These are phyloP conservation scores for Phytophthora brassicae DNA, from an alignment of 352 stramenopile species.

Conservation along the genomic window DNA sequence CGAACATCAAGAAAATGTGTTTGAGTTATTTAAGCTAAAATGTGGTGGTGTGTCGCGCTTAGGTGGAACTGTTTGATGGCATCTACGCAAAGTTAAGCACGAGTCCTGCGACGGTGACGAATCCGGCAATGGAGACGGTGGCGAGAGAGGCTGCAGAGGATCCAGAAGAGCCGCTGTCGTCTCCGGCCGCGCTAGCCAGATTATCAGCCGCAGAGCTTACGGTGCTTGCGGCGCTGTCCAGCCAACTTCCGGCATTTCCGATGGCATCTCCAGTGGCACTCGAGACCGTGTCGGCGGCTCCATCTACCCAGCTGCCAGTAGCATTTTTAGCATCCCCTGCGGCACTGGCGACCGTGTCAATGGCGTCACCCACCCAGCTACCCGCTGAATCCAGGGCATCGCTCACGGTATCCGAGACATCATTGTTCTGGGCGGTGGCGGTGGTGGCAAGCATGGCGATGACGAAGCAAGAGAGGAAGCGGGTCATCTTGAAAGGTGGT, in stretches of 20 bases:
- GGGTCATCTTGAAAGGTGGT: conserved; percentile 19
- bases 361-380: conserved; percentile 19
- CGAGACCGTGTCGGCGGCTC: conserved; percentile 13
- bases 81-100: conserved; percentile 26
- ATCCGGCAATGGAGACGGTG: conserved; percentile 13
- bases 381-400: conserved; percentile 16
- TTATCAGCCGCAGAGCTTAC: conserved; percentile 18
- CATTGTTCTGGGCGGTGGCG: conserved; percentile 1
- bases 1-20: too few relatives aligned
- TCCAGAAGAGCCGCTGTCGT: conserved; percentile 7
- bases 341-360: conserved; percentile 20
- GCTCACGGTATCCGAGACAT: conserved; percentile 8
- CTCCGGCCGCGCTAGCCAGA: conserved; percentile 13
- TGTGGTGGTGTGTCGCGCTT: too few relatives aligned
- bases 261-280: conserved; percentile 3
- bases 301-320: conserved; percentile 25
- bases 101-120: conserved; percentile 6
- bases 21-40: background rate
- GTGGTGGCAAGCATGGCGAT: conserved; percentile 15
- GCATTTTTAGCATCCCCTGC: conserved; percentile 10
- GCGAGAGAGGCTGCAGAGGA: conserved; percentile 14
- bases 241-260: conserved; percentile 5
- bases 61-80: background rate
- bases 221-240: conserved; percentile 15
- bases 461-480: conserved; percentile 22